A percentile compares a stretch with the other conserved stretches of the same genome.
phyloP scores from a whole-genome alignment of 108 stramenopile genomes.

The Mayamaea pseudoterrestris region DNA sequence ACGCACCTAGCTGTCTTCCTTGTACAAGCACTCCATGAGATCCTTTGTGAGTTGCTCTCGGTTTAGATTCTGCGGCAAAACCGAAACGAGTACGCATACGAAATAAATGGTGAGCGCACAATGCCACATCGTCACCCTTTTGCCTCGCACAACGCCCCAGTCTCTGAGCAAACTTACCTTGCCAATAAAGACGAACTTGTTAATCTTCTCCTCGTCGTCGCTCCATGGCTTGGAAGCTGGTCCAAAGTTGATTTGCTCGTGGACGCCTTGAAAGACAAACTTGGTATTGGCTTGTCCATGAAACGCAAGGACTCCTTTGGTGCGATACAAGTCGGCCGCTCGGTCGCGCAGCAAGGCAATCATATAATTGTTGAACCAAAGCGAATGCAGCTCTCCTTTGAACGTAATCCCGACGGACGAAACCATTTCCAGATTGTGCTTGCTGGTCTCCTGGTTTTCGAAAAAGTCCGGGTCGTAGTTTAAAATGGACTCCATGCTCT shows the following conservation, averaged over 20 bases:
- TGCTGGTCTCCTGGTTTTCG: conserved; percentile 62
- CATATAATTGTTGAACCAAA: conserved; percentile 97
- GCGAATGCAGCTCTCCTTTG: conserved; percentile 80
- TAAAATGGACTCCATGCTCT: conserved; percentile 85
- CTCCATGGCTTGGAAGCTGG: conserved; percentile 83
- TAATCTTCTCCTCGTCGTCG: conserved; percentile 56
- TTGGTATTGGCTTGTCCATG: conserved; percentile 90
- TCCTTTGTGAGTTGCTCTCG: conserved; percentile 71
- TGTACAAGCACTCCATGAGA: conserved; percentile 85
- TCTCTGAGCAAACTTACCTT: conserved; percentile 18
- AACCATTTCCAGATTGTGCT: conserved; percentile 85
- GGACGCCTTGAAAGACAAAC: conserved; percentile 96
- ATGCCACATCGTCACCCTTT: no score
- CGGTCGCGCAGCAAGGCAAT: conserved; percentile 83
- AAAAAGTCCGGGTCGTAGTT: conserved; percentile 79
- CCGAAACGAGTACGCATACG: no score
- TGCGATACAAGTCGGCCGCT: conserved; percentile 86
- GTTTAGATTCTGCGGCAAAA: conserved; percentile 83
- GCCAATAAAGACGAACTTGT: conserved; percentile 96
- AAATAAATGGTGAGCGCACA: no score
- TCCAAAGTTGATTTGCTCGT: conserved; percentile 96
- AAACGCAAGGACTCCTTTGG: conserved; percentile 88
- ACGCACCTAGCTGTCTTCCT: no score
- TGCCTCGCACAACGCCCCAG: background rate
- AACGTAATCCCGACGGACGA: conserved; percentile 81